Conservation (phyloP, 192 early-diverging fungal species). For the Phlyctochytrium planicorne region DNA sequence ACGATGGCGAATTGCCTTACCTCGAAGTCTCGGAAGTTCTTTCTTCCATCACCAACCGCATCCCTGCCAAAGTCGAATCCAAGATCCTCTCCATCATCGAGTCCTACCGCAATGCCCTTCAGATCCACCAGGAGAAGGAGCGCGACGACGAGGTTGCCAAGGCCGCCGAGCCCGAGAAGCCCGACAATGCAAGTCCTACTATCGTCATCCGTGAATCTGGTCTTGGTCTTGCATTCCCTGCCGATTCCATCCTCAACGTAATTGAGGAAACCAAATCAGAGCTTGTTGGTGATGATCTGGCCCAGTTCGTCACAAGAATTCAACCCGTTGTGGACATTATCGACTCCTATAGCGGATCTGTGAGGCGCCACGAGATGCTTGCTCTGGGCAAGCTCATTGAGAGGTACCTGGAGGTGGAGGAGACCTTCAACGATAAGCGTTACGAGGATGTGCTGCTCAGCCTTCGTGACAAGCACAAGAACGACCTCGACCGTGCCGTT, state of each 20-base stretch:
- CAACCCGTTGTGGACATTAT: conserved; percentile 68
- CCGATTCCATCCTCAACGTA: conserved; percentile 60
- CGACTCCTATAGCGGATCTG: conserved; percentile 68
- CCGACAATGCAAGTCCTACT: conserved; percentile 8
- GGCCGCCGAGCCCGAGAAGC: neutral
- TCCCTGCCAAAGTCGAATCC: conserved; percentile 66
- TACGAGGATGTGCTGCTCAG: conserved; percentile 85
- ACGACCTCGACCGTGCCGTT: conserved; percentile 51
- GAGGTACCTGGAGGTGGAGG: conserved; percentile 83
- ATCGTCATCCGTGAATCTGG: neutral
- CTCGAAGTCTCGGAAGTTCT: conserved; percentile 77
- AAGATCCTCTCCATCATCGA: conserved; percentile 24
- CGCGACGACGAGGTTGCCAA: too few species aligned
- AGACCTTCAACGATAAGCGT: conserved; percentile 68
- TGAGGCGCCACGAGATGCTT: conserved; percentile 71
- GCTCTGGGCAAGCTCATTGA: conserved; percentile 76
- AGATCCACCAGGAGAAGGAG: too few species aligned
- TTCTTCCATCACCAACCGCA: conserved; percentile 79
- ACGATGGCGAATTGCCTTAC: conserved; percentile 80
- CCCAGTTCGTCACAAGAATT: conserved; percentile 57
- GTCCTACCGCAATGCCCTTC: conserved; percentile 4
- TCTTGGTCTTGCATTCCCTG: too few species aligned
- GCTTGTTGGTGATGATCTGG: conserved; percentile 59
- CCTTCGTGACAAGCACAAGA: conserved; percentile 84
- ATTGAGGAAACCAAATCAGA: conserved; percentile 46